Evolutionary conservation across 176 grass and related monocot species (phyloP).

Genomic region (Triticum monococcum): DNA sequence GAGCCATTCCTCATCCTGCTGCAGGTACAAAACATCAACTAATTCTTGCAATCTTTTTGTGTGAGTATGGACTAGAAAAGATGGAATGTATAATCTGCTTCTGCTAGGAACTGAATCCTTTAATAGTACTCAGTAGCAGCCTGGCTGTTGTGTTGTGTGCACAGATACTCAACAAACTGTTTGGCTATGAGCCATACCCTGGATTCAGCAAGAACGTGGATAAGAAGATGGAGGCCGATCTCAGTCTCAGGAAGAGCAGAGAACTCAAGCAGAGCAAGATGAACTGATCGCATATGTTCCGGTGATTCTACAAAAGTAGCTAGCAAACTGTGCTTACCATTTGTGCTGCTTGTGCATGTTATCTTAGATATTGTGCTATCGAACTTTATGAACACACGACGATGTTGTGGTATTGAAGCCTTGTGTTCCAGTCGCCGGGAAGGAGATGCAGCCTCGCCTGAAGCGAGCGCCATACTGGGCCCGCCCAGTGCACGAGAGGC

Average conservation of each 20-base stretch:
- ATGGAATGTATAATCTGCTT: too few relatives aligned
- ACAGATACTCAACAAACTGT: constrained; percentile 68
- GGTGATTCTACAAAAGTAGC: not conserved
- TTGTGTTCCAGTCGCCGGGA: too few relatives aligned
- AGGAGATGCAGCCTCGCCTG: too few relatives aligned
- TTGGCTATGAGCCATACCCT: constrained; percentile 85
- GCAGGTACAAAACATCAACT: constrained; percentile 39
- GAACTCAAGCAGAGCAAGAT: constrained; percentile 49
- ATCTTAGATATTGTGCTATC: not conserved
- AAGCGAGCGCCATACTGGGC: too few relatives aligned
- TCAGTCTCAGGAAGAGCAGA: constrained; percentile 35
- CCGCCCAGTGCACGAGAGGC: too few relatives aligned
- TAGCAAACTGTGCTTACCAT: not conserved
- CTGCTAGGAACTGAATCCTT: not conserved
- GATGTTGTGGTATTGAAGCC: not conserved
- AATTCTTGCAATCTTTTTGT: not conserved
- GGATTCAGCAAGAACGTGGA: constrained; percentile 76
- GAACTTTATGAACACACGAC: not conserved
- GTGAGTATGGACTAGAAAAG: not conserved
- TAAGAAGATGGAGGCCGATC: constrained; percentile 58
- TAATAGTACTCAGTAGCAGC: not conserved
- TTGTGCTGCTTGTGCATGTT: not conserved
- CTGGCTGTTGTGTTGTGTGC: not conserved
- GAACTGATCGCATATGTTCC: constrained; percentile 12
- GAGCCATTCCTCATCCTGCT: constrained; percentile 93